Conservation (phyloP, 352 stramenopile genomes). For the Pythium rishiriense region DNA sequence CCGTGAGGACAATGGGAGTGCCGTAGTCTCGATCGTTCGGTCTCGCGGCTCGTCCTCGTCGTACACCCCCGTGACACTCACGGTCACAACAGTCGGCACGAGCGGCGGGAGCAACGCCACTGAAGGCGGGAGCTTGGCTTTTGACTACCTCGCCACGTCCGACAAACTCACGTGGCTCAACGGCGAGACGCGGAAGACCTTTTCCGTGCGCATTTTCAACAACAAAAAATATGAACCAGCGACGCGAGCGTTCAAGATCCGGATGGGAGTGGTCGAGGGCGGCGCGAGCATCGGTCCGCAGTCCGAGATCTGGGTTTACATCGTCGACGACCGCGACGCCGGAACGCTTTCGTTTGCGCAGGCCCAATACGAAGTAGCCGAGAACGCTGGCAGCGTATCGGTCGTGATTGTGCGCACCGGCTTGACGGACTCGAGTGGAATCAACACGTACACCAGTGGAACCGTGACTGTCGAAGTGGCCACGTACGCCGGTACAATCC, state of each 20-base stretch:
- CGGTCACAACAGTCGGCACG: constrained; percentile 42
- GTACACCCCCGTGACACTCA: constrained; percentile 53
- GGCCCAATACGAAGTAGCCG: constrained; percentile 58
- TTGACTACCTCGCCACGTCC: constrained; percentile 55
- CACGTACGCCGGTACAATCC: constrained; percentile 55
- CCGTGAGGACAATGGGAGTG: constrained; percentile 62
- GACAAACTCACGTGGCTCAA: constrained; percentile 58
- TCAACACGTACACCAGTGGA: constrained; percentile 69
- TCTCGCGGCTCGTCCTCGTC: constrained; percentile 57
- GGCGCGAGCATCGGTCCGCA: constrained; percentile 51
- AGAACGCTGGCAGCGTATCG: constrained; percentile 45
- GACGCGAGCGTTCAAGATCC: constrained; percentile 52
- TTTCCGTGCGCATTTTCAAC: constrained; percentile 71
- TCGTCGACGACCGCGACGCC: constrained; percentile 74
- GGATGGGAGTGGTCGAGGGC: constrained; percentile 46
- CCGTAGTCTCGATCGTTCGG: constrained; percentile 52
- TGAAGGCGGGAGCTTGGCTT: constrained; percentile 57
- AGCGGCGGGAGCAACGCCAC: constrained; percentile 61
- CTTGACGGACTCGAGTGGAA: constrained; percentile 37
- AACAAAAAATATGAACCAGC: constrained; percentile 59
- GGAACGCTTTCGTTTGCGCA: constrained; percentile 63
- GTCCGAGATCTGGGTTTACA: constrained; percentile 62
- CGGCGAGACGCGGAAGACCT: constrained; percentile 50
- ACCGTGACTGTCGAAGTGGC: constrained; percentile 54
- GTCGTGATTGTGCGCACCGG: constrained; percentile 56